These are phyloP conservation scores for Epichloe bromicola DNA, from an alignment of 2,329 filamentous ascomycete genomes.

Conservation along the genomic window DNA sequence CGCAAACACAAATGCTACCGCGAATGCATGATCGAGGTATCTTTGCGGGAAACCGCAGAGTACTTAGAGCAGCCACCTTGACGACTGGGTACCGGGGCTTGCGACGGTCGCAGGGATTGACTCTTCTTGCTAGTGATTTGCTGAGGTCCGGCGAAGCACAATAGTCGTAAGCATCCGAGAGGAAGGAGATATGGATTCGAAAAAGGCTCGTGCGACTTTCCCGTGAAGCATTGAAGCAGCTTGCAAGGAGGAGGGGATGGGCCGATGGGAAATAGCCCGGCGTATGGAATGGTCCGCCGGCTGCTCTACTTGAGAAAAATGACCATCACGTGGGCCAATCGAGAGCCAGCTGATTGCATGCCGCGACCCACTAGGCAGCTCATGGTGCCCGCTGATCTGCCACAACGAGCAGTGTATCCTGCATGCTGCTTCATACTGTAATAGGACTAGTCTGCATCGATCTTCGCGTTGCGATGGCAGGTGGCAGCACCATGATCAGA, in stretches of 20 bases:
- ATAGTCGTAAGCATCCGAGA: neutral
- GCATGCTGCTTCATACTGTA: neutral
- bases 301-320: neutral
- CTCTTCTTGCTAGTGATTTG: neutral
- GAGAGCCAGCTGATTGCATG: neutral
- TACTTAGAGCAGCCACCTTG: conserved; percentile 24
- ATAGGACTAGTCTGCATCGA: too few species aligned
- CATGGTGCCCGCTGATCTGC: too few species aligned
- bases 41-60: conserved; percentile 31
- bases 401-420: neutral
- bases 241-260: too few species aligned
- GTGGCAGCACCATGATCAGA: too few species aligned
- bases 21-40: conserved; percentile 29
- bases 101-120: neutral
- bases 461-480: too few species aligned
- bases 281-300: neutral
- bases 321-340: conserved; percentile 3
- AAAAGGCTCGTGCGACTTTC: too few species aligned
- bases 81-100: conserved; percentile 8
- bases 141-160: neutral
- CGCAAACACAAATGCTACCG: conserved; percentile 25
- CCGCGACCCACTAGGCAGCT: too few species aligned
- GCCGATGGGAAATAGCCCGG: neutral
- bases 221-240: too few species aligned
- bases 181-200: neutral